Evolutionary conservation across 1,139 yeast genomes (phyloP), one percentile per base, ranked within the genome.

Genomic region (Kodamaea sp.): DNA sequence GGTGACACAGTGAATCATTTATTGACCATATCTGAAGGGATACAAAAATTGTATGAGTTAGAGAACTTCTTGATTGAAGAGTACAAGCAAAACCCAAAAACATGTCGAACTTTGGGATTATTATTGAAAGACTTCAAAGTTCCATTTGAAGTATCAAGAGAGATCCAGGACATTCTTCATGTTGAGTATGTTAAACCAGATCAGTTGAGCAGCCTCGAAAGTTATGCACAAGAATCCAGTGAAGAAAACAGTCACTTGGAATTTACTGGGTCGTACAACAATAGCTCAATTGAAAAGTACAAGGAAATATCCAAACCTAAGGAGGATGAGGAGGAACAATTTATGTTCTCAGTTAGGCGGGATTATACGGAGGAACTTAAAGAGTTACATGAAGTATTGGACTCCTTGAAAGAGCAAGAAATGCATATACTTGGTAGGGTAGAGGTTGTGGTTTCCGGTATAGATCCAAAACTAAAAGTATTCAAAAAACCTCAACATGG

Each of bases 1-100:
- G 73, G 73, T 7, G 66, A 67, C 39, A 44, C 55, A 1, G 63
- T 63, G 0, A 38, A 40, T 3, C 64, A 66, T 33, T 50, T 70
- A 25, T 47, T 54, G 4, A 42, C 59, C 1, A 54, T 69, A 8
- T 59, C 70, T 1, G 66, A 59, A 24, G 68, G 71, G 1, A 40
- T 70, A 11, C 32, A 34, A 4, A 57, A 55, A 34, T 48, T 68
- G 5, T 39, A 50, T 21, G 50, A 47, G 5, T 48, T 70, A 12
- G 53, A 53, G 18, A 25, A 31, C 4, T 48, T 53, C 27, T 48
- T 70, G 26, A 12, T 22, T 3, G 43, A 46, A 11, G 57, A 50
- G 29, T 37, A 48, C 11, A 36, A 39, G 6, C 42, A 32, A 4
- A 38, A 48, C 20, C 38, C 47, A 10, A 27, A 36, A 19, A 20